phyloP scores from a whole-genome alignment of 2,329 filamentous ascomycete genomes.

The Xylaria arbuscula region DNA sequence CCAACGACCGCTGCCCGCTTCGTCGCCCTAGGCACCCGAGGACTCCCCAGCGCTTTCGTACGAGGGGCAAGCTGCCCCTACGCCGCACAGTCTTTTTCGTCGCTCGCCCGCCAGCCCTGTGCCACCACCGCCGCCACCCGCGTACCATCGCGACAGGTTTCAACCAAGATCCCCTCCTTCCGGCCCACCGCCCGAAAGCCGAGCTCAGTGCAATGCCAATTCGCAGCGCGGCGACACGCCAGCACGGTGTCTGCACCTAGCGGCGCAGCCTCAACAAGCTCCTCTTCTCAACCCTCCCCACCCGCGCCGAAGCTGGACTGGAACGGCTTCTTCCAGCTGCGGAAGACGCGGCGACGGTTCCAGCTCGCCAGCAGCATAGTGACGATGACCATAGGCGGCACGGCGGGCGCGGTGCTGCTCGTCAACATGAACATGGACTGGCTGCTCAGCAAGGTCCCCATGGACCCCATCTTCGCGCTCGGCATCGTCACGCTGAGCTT shows the following conservation, averaged over 20 bases:
- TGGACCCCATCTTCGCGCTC: slow-evolving; percentile 89
- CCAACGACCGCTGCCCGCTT: slow-evolving; percentile 45
- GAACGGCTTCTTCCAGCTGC: slow-evolving; percentile 93
- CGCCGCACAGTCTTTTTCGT: slow-evolving; percentile 41
- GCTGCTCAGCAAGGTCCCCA: slow-evolving; percentile 75
- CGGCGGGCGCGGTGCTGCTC: slow-evolving; percentile 72
- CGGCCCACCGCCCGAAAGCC: slow-evolving; percentile 34
- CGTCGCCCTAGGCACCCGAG: slow-evolving; percentile 45
- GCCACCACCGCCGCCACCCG: slow-evolving; percentile 36
- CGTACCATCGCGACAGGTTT: slow-evolving; percentile 36
- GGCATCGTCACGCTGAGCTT: slow-evolving; percentile 82
- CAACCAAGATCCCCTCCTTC: slow-evolving; percentile 34
- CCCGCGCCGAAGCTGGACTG: slow-evolving; percentile 70
- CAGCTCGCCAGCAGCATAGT: slow-evolving; percentile 81
- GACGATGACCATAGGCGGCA: slow-evolving; percentile 71
- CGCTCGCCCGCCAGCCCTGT: slow-evolving; percentile 41
- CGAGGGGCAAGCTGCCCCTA: slow-evolving; percentile 45
- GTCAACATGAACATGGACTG: slow-evolving; percentile 78
- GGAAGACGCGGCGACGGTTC: slow-evolving; percentile 84
- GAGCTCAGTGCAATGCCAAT: slow-evolving; percentile 41
- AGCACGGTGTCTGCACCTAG: slow-evolving; percentile 37
- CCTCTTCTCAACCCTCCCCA: slow-evolving; percentile 3
- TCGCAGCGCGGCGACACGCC: slow-evolving; percentile 45
- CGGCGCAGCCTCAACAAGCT: slow-evolving; percentile 41
- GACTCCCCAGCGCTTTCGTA: slow-evolving; percentile 44